phyloP scores from a whole-genome alignment of 805 yeast species.

The Metschnikowia arizonensis region DNA sequence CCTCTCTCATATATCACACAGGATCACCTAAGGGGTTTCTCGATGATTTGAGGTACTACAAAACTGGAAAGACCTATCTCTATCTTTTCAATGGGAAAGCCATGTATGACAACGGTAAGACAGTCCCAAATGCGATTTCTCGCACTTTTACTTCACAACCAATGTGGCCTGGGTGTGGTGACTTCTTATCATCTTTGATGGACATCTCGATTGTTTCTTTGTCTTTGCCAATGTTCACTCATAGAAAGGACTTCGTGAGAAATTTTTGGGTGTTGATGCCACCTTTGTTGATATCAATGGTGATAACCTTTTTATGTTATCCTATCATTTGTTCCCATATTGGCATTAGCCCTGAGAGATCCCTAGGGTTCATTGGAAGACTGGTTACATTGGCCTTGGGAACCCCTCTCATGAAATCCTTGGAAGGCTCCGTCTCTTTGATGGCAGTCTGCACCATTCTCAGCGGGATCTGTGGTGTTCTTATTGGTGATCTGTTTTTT shows the following conservation, averaged over 20 bases:
- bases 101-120: slow-evolving; percentile 27
- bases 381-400: slow-evolving; percentile 79
- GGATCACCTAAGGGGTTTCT: slow-evolving; percentile 47
- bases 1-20: slow-evolving; percentile 46
- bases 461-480: slow-evolving; percentile 72
- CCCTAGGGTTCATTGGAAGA: slow-evolving; percentile 75
- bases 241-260: slow-evolving; percentile 56
- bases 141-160: slow-evolving; percentile 28
- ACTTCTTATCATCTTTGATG: slow-evolving; percentile 63
- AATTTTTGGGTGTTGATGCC: slow-evolving; percentile 58
- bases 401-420: slow-evolving; percentile 62
- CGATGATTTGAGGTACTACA: slow-evolving; percentile 49
- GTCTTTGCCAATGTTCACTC: slow-evolving; percentile 73
- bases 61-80: slow-evolving; percentile 66
- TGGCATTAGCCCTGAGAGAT: slow-evolving; percentile 56
- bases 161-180: slow-evolving; percentile 78
- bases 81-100: slow-evolving; percentile 46
- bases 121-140: slow-evolving; percentile 7
- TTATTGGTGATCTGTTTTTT: slow-evolving; percentile 54
- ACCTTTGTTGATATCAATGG: slow-evolving; percentile 54
- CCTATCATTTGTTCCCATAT: slow-evolving; percentile 65
- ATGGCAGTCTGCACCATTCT: slow-evolving; percentile 78
- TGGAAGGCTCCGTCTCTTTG: slow-evolving; percentile 65
- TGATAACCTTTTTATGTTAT: slow-evolving; percentile 59
- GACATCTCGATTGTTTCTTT: slow-evolving; percentile 74